These are phyloP conservation scores for Cronartium quercuum DNA, from an alignment of 1,284 basidiomycete species.

Conservation along the genomic window DNA sequence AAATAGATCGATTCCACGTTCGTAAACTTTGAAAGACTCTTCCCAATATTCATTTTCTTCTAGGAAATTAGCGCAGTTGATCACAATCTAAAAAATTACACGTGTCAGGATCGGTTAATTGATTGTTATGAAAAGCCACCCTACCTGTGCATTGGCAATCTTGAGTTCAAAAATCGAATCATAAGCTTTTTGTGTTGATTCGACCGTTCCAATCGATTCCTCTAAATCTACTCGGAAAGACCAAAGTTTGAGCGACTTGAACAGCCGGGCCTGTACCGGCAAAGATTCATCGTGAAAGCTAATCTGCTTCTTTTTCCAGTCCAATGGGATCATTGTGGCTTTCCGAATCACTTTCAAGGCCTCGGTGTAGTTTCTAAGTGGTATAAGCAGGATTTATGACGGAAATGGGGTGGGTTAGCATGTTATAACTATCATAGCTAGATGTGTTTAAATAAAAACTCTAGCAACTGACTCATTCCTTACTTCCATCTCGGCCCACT, in stretches of 20 bases:
- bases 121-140: not conserved
- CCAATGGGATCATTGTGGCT: conserved; percentile 73
- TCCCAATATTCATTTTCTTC: conserved; percentile 98
- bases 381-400: conserved; percentile 33
- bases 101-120: not conserved
- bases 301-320: conserved; percentile 67
- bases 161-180: conserved; percentile 95
- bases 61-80: conserved; percentile 94
- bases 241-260: conserved; percentile 98
- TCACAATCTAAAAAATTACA: conserved; percentile 59
- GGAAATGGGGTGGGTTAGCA: not conserved
- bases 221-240: conserved; percentile 97
- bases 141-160: conserved; percentile 87
- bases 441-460: not conserved
- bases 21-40: conserved; percentile 98
- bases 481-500: conserved; percentile 98
- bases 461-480: conserved; percentile 70
- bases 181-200: conserved; percentile 85
- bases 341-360: conserved; percentile 90
- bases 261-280: conserved; percentile 78
- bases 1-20: conserved; percentile 93
- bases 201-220: conserved; percentile 89
- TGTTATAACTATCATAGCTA: too few species aligned
- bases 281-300: conserved; percentile 90
- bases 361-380: conserved; percentile 81